Conservation (phyloP, 768 basidiomycete species). For the Xerocomus spinulosus region DNA sequence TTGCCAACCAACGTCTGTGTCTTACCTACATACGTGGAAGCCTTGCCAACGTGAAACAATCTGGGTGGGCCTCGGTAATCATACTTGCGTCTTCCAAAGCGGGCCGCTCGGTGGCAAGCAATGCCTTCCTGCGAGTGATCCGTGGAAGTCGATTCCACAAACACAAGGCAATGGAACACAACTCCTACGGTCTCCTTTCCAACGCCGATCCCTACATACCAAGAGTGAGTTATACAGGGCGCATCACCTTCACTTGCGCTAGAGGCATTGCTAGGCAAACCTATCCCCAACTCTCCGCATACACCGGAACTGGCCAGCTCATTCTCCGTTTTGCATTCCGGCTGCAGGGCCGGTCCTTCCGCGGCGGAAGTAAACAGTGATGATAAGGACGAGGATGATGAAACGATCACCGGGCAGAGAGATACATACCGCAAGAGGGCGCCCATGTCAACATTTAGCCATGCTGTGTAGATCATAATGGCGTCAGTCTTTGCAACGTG, state of each 20-base stretch:
- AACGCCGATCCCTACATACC: background rate
- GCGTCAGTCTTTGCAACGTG: background rate
- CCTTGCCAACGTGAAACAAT: background rate
- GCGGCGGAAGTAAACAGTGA: background rate
- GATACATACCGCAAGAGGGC: background rate
- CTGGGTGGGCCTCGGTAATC: background rate
- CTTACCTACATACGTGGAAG: background rate
- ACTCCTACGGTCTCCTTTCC: conserved; percentile 3
- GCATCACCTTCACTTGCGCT: background rate
- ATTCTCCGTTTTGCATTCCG: background rate
- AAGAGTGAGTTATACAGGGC: background rate
- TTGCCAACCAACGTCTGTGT: background rate
- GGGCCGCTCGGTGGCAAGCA: background rate
- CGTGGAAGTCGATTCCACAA: conserved; percentile 5
- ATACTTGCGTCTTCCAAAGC: no score
- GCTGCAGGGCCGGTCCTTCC: background rate
- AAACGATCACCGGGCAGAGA: background rate
- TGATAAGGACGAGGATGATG: background rate
- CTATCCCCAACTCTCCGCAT: conserved; percentile 5
- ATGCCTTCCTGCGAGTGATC: conserved; percentile 13
- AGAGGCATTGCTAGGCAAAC: background rate
- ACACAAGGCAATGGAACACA: background rate
- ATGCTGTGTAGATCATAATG: conserved; percentile 4
- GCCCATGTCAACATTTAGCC: background rate
- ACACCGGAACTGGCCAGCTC: background rate